These are phyloP conservation scores for Arthroderma sp. DNA, from an alignment of 2,329 filamentous ascomycete species.

Conservation along the genomic window DNA sequence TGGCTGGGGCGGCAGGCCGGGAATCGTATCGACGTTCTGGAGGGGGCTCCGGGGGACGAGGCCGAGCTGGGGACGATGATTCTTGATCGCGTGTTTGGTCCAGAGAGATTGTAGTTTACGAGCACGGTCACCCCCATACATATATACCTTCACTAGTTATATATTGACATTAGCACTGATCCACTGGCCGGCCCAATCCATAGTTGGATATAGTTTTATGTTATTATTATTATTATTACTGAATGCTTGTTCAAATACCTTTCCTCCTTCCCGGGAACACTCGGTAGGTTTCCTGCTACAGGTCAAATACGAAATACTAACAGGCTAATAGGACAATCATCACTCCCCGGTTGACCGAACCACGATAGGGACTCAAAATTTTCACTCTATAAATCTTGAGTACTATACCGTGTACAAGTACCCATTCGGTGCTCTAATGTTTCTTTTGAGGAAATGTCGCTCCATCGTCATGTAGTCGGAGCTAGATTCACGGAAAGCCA, in stretches of 20 bases:
- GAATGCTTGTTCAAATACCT: background rate
- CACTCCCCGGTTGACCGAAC: too few relatives aligned
- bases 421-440: constrained; percentile 5
- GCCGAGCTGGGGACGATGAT: constrained; percentile 54
- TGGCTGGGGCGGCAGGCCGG: constrained; percentile 66
- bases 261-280: background rate
- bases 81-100: constrained; percentile 46
- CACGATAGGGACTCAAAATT: too few relatives aligned
- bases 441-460: constrained; percentile 6
- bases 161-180: too few relatives aligned
- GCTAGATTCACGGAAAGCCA: constrained; percentile 3
- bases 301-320: background rate
- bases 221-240: too few relatives aligned
- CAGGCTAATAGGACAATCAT: background rate
- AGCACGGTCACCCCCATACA: background rate
- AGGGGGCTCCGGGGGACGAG: constrained; percentile 53
- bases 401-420: constrained; percentile 7
- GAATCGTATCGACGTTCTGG: constrained; percentile 67
- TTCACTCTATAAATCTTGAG: background rate
- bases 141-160: background rate
- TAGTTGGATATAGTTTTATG: too few relatives aligned
- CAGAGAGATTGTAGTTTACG: constrained; percentile 12
- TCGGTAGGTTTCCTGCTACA: background rate
- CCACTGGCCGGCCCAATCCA: too few relatives aligned
- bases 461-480: constrained; percentile 2